These are phyloP conservation scores for Taphrina communis DNA, from an alignment of 1,139 yeast genomes.

Conservation along the genomic window DNA sequence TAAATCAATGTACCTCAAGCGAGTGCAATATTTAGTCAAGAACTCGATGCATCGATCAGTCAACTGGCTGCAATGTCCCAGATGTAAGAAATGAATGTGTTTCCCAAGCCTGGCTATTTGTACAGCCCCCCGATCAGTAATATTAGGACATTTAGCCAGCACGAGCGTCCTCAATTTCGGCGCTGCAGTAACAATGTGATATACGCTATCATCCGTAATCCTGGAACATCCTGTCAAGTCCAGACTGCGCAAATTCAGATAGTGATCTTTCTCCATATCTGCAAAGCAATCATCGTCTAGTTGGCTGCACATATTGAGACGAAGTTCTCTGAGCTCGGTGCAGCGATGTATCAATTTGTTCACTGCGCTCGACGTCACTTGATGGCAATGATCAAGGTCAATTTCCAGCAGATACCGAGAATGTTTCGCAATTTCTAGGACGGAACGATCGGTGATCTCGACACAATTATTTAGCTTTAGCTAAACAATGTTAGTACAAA, in stretches of 20 bases:
- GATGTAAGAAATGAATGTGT: constrained; percentile 83
- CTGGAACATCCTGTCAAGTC: constrained; percentile 86
- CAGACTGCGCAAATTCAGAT: constrained; percentile 64
- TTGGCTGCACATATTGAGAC: constrained; percentile 54
- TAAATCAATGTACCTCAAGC: constrained; percentile 89
- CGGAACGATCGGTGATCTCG: constrained; percentile 69
- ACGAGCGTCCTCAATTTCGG: constrained; percentile 88
- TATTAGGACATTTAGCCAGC: constrained; percentile 83
- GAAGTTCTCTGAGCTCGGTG: constrained; percentile 77
- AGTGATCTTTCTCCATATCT: constrained; percentile 18
- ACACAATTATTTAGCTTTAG: constrained; percentile 78
- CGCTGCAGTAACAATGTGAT: constrained; percentile 72
- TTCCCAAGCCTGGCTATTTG: constrained; percentile 77
- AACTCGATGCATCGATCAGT: constrained; percentile 86
- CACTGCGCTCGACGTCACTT: constrained; percentile 68
- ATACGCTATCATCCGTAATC: constrained; percentile 79
- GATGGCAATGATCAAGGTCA: constrained; percentile 83
- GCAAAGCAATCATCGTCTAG: constrained; percentile 31
- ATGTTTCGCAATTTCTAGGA: constrained; percentile 65
- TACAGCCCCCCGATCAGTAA: constrained; percentile 80
- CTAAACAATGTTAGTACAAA: not conserved
- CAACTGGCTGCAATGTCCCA: constrained; percentile 90
- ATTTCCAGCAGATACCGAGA: constrained; percentile 87
- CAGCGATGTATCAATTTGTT: constrained; percentile 67
- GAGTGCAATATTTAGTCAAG: constrained; percentile 76